Conservation (phyloP, 108 stramenopile genomes). For the Chaetoceros muelleri region DNA sequence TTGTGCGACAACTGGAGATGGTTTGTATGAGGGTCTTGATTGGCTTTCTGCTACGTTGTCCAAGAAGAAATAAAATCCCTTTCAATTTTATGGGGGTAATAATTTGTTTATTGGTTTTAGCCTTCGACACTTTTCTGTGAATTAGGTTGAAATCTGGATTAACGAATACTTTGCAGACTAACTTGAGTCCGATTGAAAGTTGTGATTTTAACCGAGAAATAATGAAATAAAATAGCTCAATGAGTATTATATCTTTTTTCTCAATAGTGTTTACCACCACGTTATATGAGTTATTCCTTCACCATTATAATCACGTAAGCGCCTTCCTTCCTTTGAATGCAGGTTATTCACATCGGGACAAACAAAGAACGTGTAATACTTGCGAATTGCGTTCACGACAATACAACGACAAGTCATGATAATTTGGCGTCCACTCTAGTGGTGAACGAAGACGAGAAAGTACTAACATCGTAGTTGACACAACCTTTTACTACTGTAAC, state of each 20-base stretch:
- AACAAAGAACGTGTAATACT: too few species aligned
- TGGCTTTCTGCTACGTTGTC: constrained; percentile 90
- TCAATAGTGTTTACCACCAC: too few species aligned
- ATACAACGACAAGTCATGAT: not conserved
- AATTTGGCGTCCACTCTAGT: not conserved
- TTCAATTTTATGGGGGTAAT: not conserved
- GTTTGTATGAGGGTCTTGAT: constrained; percentile 82
- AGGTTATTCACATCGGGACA: too few species aligned
- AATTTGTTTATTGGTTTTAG: too few species aligned
- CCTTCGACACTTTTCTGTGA: too few species aligned
- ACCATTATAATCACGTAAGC: too few species aligned
- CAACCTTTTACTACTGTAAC: too few species aligned
- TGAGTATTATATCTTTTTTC: not conserved
- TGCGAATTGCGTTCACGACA: too few species aligned
- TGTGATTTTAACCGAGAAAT: not conserved
- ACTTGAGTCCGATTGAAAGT: not conserved
- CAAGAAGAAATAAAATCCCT: constrained; percentile 67
- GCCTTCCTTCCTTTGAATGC: too few species aligned
- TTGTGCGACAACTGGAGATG: constrained; percentile 91
- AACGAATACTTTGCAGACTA: not conserved
- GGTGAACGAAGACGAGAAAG: not conserved
- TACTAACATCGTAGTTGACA: not conserved
- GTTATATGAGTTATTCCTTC: too few species aligned
- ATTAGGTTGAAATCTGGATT: not conserved
- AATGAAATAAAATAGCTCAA: not conserved